Percentiles rank a stretch among this genome's conserved stretches.
phyloP scores from a whole-genome alignment of 2,329 filamentous ascomycete species.

The Alternaria triticina region DNA sequence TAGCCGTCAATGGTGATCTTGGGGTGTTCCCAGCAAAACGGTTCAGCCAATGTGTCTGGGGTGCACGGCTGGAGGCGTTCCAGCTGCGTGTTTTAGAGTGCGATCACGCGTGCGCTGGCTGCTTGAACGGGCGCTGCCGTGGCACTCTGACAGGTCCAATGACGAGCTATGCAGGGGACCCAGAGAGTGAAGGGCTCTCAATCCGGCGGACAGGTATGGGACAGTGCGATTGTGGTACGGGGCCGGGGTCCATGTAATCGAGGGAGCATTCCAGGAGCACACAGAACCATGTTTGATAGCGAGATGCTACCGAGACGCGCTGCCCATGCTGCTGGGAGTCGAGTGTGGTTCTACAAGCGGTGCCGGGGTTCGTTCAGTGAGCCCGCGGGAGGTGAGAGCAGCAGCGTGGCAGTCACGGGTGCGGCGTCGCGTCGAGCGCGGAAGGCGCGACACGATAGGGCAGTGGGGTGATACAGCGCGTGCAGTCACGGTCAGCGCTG shows the following conservation, averaged over 20 bases:
- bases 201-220: conserved; percentile 50
- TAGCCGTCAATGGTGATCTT: conserved; percentile 48
- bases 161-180: conserved; percentile 26
- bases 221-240: conserved; percentile 46
- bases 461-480: conserved; percentile 18
- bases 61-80: conserved; percentile 43
- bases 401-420: conserved; percentile 13
- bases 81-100: conserved; percentile 50
- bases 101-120: conserved; percentile 51
- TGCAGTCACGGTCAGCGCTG: conserved; percentile 8
- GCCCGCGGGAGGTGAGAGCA: conserved; percentile 7
- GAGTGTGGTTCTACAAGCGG: conserved; percentile 10
- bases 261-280: conserved; percentile 42
- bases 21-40: conserved; percentile 41
- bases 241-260: conserved; percentile 46
- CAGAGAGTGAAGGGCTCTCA: conserved; percentile 28
- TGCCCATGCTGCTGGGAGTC: conserved; percentile 43
- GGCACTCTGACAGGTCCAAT: conserved; percentile 40
- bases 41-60: conserved; percentile 46
- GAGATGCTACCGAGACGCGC: conserved; percentile 39
- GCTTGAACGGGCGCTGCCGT: conserved; percentile 45
- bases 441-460: conserved; percentile 30
- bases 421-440: conserved; percentile 20
- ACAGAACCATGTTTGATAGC: conserved; percentile 41
- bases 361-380: conserved; percentile 9